These are phyloP conservation scores for Thalia dealbata DNA, from an alignment of 176 grass and related monocot species.

Conservation along the genomic window DNA sequence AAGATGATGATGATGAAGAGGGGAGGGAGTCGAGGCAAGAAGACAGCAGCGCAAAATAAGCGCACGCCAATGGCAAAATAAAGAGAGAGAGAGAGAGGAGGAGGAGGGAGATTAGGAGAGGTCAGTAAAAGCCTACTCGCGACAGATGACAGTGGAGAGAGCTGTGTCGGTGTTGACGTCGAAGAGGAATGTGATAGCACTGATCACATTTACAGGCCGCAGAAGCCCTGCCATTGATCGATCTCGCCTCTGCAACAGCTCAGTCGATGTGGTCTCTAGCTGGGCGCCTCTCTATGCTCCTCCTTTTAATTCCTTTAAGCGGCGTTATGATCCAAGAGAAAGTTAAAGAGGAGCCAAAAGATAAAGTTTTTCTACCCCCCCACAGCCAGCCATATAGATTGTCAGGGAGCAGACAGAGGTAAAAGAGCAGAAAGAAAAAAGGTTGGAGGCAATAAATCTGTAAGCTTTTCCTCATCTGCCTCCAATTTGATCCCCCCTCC, in stretches of 20 bases:
- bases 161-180: slow-evolving; percentile 3
- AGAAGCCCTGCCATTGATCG: background rate
- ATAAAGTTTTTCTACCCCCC: background rate
- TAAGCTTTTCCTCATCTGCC: too few species aligned
- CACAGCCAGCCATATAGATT: background rate
- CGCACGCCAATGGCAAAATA: slow-evolving; percentile 15
- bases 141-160: background rate
- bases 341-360: background rate
- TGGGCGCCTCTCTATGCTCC: background rate
- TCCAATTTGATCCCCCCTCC: too few species aligned
- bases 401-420: background rate
- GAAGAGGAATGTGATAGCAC: background rate
- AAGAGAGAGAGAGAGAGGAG: background rate
- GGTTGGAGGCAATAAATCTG: background rate
- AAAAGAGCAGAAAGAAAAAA: background rate
- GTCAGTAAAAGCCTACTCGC: slow-evolving; percentile 1
- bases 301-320: background rate
- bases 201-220: background rate
- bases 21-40: background rate
- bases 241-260: background rate
- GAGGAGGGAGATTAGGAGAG: background rate
- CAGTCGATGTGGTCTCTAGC: background rate
- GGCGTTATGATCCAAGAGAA: background rate
- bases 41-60: slow-evolving; percentile 22
- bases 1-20: too few species aligned